Base-by-base conservation (phyloP, 2,329 filamentous ascomycete genomes). In the Diplodia seriata region DNA sequence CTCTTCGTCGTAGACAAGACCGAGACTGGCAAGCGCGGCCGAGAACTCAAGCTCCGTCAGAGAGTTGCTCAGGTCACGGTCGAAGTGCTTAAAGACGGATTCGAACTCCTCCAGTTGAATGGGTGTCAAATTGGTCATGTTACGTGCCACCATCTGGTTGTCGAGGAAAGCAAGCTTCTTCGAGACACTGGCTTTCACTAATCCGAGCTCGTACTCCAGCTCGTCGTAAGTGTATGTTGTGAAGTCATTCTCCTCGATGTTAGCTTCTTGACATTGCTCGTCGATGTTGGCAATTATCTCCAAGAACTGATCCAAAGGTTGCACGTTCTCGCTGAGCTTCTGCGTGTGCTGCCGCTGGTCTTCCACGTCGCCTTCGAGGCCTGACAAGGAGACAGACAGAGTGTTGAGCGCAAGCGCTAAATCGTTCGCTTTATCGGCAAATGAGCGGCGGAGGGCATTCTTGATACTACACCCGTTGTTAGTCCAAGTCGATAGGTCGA, bases 171-270 rank as follows among this genome's bases (percentile, higher is more conserved):
- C 90, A 67, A 98, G 87, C 81, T 99, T 99, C 84, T 98, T 99
- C 71, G 93, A 91, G 33, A 98, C 94, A 12, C 92, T 95, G 36
- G 91, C 90, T 77, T 93, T 94, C 68, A 98, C 95, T 36, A 99
- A 86, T 18, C 92, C 90, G 68, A 98, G 86, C 81, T 99, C 95
- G 81, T 99, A 99, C 69, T 89, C 89, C 51, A 99, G 86, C 80
- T 99, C 95, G 76, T 99, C 95, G 78, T 98, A 95, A 11, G 94
- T 97, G 81, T 98, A 98, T 9, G 94, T 98, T n/a, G 95, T 99
- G 79, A 95, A 98, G 82, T 99, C 95, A 79, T 99, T 99, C 76
- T 99, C 95, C 80, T 99, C 95, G 71, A 99, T 97, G 78, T 99
- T 98, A 70, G 95, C 95, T 82, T 98, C 94, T 69, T 90, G 87